Conservation (phyloP, 1,284 basidiomycete species). For the Ganoderma lingzhi region DNA sequence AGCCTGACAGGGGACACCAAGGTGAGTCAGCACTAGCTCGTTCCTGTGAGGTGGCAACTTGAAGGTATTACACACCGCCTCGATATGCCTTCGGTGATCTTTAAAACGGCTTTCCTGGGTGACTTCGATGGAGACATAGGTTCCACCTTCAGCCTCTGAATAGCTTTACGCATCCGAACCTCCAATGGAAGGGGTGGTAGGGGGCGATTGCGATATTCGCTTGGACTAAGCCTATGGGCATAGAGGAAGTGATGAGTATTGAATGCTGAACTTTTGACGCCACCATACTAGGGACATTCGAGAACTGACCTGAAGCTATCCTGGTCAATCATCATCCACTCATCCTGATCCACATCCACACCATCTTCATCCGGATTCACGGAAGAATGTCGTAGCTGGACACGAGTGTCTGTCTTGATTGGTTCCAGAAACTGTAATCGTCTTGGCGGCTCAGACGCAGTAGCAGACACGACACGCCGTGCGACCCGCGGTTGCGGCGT, state of each 20-base stretch:
- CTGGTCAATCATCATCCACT: conserved; percentile 7
- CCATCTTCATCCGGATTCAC: background rate
- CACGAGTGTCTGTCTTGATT: background rate
- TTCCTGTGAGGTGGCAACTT: background rate
- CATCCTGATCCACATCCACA: conserved; percentile 1
- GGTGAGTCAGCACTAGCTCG: background rate
- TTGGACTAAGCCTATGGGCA: background rate
- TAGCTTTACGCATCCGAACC: conserved; percentile 1
- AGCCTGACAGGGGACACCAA: background rate
- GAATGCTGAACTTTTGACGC: background rate
- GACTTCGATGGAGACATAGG: conserved; percentile 5
- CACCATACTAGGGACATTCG: background rate
- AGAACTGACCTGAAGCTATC: conserved; percentile 5
- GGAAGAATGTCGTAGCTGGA: conserved; percentile 1
- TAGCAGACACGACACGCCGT: conserved; percentile 1
- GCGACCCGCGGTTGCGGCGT: background rate
- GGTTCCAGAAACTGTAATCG: background rate
- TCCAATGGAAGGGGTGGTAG: conserved; percentile 1
- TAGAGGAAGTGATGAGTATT: background rate
- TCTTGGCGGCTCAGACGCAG: background rate
- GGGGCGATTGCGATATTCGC: conserved; percentile 5
- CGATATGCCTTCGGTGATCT: background rate
- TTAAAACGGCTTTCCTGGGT: background rate
- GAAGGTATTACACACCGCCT: conserved; percentile 7
- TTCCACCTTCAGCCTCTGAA: conserved; percentile 3